Evolutionary conservation across 345 rosid species (phyloP).

Genomic region (Cardamine occulta): DNA sequence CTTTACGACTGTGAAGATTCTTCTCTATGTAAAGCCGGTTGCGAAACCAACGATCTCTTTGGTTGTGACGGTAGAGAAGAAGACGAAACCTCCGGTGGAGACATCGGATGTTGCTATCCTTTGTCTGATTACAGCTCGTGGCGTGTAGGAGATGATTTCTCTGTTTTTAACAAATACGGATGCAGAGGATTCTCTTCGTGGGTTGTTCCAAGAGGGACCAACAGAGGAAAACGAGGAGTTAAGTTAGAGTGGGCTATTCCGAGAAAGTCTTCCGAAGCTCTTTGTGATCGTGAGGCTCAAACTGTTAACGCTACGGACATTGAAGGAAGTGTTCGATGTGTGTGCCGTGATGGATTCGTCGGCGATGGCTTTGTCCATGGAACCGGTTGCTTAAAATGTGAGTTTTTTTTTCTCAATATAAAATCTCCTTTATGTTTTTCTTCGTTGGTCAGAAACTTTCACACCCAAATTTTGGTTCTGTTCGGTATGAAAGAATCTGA

Average conservation of each 20-base stretch:
- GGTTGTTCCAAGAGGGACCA: constrained; percentile 65
- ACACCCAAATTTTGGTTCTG: neutral
- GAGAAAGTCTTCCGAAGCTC: constrained; percentile 47
- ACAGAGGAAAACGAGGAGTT: constrained; percentile 66
- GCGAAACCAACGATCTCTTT: constrained; percentile 67
- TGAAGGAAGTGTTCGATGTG: constrained; percentile 65
- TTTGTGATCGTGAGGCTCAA: constrained; percentile 55
- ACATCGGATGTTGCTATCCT: constrained; percentile 80
- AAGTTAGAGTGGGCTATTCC: constrained; percentile 89
- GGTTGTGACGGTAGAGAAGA: constrained; percentile 60
- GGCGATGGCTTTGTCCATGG: constrained; percentile 80
- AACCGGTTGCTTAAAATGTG: constrained; percentile 69
- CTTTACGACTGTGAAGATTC: constrained; percentile 89
- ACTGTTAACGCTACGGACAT: constrained; percentile 67
- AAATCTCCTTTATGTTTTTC: neutral
- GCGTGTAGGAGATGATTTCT: constrained; percentile 64
- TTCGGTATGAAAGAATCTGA: neutral
- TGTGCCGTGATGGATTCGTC: constrained; percentile 65
- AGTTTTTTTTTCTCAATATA: constrained; percentile 15
- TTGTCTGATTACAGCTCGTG: constrained; percentile 73
- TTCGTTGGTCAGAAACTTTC: neutral
- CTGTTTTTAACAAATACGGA: constrained; percentile 68
- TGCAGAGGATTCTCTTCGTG: constrained; percentile 86
- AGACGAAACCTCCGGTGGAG: constrained; percentile 43
- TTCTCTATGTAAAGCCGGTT: constrained; percentile 68